Base-by-base conservation (phyloP, 257 asterid species). In the Datura wrightii region DNA sequence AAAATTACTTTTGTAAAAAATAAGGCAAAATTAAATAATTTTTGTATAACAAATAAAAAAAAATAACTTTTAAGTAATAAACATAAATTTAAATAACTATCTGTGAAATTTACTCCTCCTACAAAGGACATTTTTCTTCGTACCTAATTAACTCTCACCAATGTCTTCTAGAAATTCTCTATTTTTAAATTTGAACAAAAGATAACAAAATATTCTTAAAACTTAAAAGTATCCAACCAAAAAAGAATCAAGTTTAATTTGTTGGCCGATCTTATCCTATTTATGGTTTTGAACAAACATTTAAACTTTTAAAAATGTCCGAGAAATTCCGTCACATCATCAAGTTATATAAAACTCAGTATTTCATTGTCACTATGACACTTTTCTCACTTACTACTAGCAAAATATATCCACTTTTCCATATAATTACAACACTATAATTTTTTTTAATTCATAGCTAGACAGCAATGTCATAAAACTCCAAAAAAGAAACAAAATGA, bases 321-420 rank as follows among this genome's bases (percentile, higher is more conserved):
- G 34, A 19, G 3, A 44, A 41, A 2, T 10, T 34, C 7, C 19
- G 24, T 66, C 80, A 46, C 41, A 72, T 2, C 4, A 46, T 72
- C 58, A 72, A 72, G 58, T 72, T 1, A 1, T 19, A 72, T 46
- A 19, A 10, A 72, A 71, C 1, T 42, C 18, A 8, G 3, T 11
- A 72, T 3, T 5, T n/a, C 39, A 44, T n/a, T 5, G 18, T 71
- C 79, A 44, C 56, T 39, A 46, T 72, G 59, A 48, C 59, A 72
- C 42, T 72, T 72, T 72, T 46, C 42, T 72, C 58, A 46, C 59
- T 19, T 10, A 3, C 19, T 46, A 46, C 80, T 1, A 1, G 18
- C 19, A 72, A 72, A 46, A 19, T 72, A 72, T 46, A 19, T 72
- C 1, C 72, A 34, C 72, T 65, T 65, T 65, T 36, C 55, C 80